Evolutionary conservation across 129 eudicot species (phyloP).

Genomic region (Chrysanthemum seticuspe): DNA sequence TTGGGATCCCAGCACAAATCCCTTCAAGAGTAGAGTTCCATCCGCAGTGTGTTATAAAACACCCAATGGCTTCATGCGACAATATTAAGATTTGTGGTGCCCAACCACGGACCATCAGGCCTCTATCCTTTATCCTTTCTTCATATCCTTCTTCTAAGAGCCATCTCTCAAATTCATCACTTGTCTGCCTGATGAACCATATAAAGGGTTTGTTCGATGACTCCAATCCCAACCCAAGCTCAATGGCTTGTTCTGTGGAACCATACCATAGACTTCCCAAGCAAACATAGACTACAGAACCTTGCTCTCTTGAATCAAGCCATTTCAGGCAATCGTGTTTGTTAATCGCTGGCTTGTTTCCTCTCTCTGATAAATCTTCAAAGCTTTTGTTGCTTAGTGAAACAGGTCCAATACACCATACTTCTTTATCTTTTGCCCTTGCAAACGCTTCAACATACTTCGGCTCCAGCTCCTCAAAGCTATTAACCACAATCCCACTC

Average conservation of each 20-base stretch:
- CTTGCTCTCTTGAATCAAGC: slow-evolving; percentile 40
- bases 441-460: slow-evolving; percentile 39
- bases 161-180: slow-evolving; percentile 43
- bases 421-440: slow-evolving; percentile 35
- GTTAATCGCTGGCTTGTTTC: slow-evolving; percentile 46
- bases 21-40: slow-evolving; percentile 79
- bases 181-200: slow-evolving; percentile 39
- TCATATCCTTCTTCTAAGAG: slow-evolving; percentile 40
- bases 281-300: slow-evolving; percentile 53
- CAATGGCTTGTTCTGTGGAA: slow-evolving; percentile 38
- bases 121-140: slow-evolving; percentile 46
- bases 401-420: slow-evolving; percentile 77
- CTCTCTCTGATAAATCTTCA: slow-evolving; percentile 49
- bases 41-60: slow-evolving; percentile 66
- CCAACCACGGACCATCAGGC: slow-evolving; percentile 60
- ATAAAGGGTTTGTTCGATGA: slow-evolving; percentile 41
- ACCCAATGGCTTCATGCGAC: slow-evolving; percentile 49
- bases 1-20: slow-evolving; percentile 42
- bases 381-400: slow-evolving; percentile 46
- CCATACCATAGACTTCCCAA: slow-evolving; percentile 44
- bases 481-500: slow-evolving; percentile 55
- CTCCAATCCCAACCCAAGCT: slow-evolving; percentile 58
- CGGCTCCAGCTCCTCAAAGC: slow-evolving; percentile 60
- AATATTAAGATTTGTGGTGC: slow-evolving; percentile 63
- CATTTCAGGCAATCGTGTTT: slow-evolving; percentile 37